Percentiles rank a stretch among this genome's conserved stretches.
phyloP scores from a whole-genome alignment of 1,284 basidiomycete species.

The Cryptococcus sp. region DNA sequence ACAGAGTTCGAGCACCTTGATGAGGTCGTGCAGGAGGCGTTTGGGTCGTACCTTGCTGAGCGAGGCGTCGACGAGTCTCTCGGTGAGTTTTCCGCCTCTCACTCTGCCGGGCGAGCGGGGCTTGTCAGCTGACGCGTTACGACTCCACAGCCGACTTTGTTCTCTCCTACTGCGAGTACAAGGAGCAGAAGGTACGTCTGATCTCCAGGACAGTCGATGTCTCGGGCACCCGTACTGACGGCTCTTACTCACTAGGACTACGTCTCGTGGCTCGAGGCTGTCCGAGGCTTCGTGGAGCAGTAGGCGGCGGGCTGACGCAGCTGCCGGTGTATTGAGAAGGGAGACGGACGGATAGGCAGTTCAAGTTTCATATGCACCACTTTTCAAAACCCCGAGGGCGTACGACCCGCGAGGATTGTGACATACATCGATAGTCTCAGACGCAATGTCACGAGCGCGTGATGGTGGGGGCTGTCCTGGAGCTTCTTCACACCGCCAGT shows the following conservation, averaged over 20 bases:
- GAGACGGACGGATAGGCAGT: no score
- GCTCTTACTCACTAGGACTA: constrained; percentile 66
- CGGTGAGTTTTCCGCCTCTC: constrained; percentile 50
- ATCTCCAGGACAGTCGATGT: not conserved
- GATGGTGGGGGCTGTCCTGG: no score
- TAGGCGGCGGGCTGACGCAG: constrained; percentile 3
- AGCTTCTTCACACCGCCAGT: no score
- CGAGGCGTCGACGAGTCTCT: constrained; percentile 80
- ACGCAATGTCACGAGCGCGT: no score
- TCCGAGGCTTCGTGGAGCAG: constrained; percentile 76
- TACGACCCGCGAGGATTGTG: no score
- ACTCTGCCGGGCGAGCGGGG: constrained; percentile 21
- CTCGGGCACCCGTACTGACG: not conserved
- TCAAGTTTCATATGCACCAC: no score
- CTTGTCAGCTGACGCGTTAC: not conserved
- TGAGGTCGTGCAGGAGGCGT: constrained; percentile 76
- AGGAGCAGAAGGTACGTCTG: constrained; percentile 73
- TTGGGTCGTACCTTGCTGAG: constrained; percentile 77
- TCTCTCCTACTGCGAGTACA: constrained; percentile 77
- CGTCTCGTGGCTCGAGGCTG: constrained; percentile 77
- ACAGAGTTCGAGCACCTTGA: constrained; percentile 83
- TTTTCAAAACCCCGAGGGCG: no score
- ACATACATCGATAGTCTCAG: constrained; percentile 29
- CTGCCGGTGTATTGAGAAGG: no score
- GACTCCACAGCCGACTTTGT: constrained; percentile 61